Evolutionary conservation across 148 eudicot genomes (phyloP).

Genomic region (Rhododendron mucronatum): DNA sequence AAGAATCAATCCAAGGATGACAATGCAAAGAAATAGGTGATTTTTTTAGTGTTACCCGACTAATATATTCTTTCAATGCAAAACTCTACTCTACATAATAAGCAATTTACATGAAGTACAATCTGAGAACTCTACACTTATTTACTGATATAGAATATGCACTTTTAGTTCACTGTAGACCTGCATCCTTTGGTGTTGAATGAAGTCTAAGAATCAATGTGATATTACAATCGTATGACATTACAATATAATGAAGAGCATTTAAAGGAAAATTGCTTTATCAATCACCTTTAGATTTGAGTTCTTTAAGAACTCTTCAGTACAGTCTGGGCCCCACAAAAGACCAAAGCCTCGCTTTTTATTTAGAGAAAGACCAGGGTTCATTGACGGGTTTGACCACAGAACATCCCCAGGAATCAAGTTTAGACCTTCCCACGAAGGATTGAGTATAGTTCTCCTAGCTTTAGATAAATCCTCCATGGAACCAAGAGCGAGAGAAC

Average conservation of each 20-base stretch:
- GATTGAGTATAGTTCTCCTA: conserved; percentile 86
- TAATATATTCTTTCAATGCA: not conserved
- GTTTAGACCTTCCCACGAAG: conserved; percentile 91
- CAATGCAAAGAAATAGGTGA: not conserved
- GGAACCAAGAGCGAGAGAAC: not conserved
- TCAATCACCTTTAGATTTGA: conserved; percentile 64
- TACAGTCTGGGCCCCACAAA: conserved; percentile 96
- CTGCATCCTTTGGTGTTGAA: not conserved
- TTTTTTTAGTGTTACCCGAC: not conserved
- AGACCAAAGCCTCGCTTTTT: conserved; percentile 88
- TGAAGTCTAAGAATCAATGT: not conserved
- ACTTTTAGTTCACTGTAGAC: not conserved
- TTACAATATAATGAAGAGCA: not conserved
- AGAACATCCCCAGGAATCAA: conserved; percentile 92
- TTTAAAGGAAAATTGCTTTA: not conserved
- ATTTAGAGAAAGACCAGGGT: conserved; percentile 85
- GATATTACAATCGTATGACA: not conserved
- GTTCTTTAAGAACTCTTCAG: conserved; percentile 77
- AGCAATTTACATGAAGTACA: not conserved
- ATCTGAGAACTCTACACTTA: not conserved
- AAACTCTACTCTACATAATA: not conserved
- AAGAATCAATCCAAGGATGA: not conserved
- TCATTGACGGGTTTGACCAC: conserved; percentile 93
- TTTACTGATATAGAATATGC: not conserved
- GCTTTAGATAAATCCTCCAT: conserved; percentile 14